Evolutionary conservation across 495 filamentous ascomycete genomes (phyloP).

Genomic region (Neurospora sp.): DNA sequence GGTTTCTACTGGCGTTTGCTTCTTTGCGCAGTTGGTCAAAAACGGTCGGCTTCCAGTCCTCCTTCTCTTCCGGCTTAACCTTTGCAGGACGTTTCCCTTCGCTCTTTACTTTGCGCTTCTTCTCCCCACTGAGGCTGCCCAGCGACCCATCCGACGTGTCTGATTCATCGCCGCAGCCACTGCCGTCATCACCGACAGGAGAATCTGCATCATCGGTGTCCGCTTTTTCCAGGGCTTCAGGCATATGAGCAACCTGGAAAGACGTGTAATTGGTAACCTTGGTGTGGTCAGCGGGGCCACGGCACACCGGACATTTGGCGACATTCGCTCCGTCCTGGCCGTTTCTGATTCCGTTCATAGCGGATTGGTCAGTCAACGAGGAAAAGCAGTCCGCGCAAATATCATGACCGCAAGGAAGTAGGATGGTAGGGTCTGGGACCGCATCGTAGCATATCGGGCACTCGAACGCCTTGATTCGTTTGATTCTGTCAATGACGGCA

Average conservation of each 20-base stretch:
- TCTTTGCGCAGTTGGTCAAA: constrained; percentile 39
- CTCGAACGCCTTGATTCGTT: constrained; percentile 45
- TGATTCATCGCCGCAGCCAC: constrained; percentile 17
- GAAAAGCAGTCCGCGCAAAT: constrained; percentile 73
- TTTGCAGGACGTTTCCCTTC: constrained; percentile 7
- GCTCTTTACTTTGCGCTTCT: constrained; percentile 17
- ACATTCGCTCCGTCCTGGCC: constrained; percentile 45
- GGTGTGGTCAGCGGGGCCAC: constrained; percentile 48
- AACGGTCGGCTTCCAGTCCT: constrained; percentile 3
- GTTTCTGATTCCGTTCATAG: constrained; percentile 38
- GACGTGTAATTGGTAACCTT: constrained; percentile 62
- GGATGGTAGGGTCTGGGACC: constrained; percentile 63
- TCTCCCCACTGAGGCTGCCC: constrained; percentile 37
- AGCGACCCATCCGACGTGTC: constrained; percentile 8
- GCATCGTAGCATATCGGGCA: constrained; percentile 80
- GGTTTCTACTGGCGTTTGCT: constrained; percentile 38
- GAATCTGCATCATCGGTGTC: constrained; percentile 26
- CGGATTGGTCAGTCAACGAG: constrained; percentile 51
- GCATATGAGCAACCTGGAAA: constrained; percentile 69
- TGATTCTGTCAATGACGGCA: constrained; percentile 59
- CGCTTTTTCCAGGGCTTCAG: constrained; percentile 23
- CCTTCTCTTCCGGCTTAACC: constrained; percentile 9
- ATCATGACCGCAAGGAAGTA: constrained; percentile 78
- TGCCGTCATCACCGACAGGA: constrained; percentile 30
- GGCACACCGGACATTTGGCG: constrained; percentile 69